These are phyloP conservation scores for Beauveria sp. DNA, from an alignment of 2,329 filamentous ascomycete genomes.

Conservation along the genomic window DNA sequence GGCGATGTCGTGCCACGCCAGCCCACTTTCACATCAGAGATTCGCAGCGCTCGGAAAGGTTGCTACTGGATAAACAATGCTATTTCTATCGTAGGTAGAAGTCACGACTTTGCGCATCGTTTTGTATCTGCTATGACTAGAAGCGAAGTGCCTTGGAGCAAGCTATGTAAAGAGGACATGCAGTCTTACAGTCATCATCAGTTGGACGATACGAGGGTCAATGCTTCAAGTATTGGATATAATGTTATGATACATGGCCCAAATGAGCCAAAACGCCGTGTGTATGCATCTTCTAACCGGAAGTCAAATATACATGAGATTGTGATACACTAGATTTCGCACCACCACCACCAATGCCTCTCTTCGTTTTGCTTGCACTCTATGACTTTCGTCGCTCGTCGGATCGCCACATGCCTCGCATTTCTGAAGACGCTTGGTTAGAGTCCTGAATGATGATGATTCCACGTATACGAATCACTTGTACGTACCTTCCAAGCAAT, in stretches of 20 bases:
- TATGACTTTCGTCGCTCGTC: slow-evolving; percentile 6
- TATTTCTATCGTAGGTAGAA: too few species aligned
- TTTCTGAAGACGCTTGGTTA: slow-evolving; percentile 27
- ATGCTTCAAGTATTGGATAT: not conserved
- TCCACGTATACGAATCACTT: not conserved
- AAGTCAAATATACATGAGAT: slow-evolving; percentile 22
- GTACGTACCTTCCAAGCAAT: slow-evolving; percentile 72
- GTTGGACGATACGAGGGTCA: not conserved
- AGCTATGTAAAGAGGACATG: not conserved
- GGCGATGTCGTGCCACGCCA: too few species aligned
- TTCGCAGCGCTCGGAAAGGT: not conserved
- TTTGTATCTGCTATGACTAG: too few species aligned
- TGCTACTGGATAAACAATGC: not conserved
- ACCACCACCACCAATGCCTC: slow-evolving; percentile 3
- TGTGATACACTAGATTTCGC: slow-evolving; percentile 18
- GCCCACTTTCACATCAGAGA: not conserved
- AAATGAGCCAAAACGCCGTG: slow-evolving; percentile 25
- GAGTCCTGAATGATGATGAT: not conserved
- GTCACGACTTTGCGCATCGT: too few species aligned
- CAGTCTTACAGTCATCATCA: not conserved
- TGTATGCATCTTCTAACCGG: slow-evolving; percentile 23
- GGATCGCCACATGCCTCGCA: slow-evolving; percentile 35
- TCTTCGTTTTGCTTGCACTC: not conserved
- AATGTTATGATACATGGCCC: slow-evolving; percentile 22
- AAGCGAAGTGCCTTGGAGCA: not conserved